phyloP scores from a whole-genome alignment of 768 basidiomycete genomes.

The Suillus fuscotomentosus region DNA sequence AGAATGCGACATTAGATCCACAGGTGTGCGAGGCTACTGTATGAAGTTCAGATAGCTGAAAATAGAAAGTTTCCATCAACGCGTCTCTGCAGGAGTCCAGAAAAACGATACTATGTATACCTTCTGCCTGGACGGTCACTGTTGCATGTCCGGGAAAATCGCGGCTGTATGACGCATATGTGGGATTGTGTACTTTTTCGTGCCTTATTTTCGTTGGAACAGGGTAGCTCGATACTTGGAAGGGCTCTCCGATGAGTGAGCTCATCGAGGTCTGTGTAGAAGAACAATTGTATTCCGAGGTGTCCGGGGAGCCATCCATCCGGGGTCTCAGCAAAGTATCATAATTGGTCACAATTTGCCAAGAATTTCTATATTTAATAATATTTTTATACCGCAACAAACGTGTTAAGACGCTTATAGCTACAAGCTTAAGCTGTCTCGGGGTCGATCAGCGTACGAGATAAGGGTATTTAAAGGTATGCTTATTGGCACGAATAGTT shows the following conservation, averaged over 20 bases:
- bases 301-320: constrained; percentile 8
- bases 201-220: constrained; percentile 9
- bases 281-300: constrained; percentile 16
- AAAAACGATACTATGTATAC: constrained; percentile 64
- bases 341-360: no score
- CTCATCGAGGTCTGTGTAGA: constrained; percentile 19
- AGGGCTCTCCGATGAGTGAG: constrained; percentile 32
- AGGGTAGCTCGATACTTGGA: constrained; percentile 25
- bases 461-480: no score
- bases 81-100: background rate
- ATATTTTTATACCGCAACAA: no score
- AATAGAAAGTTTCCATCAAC: constrained; percentile 8
- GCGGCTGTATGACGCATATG: constrained; percentile 19
- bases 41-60: constrained; percentile 63
- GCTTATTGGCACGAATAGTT: no score
- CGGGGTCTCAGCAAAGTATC: background rate
- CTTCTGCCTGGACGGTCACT: constrained; percentile 69
- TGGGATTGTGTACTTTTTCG: constrained; percentile 4
- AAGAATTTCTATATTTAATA: no score
- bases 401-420: no score
- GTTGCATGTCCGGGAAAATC: constrained; percentile 57
- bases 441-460: no score
- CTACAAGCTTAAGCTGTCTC: no score
- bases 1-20: constrained; percentile 61
- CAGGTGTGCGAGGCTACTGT: constrained; percentile 68